Percentiles rank a stretch among this genome's conserved stretches.
These are phyloP conservation scores for Talaromyces albobiverticillius DNA, from an alignment of 2,329 filamentous ascomycete genomes.

Conservation along the genomic window DNA sequence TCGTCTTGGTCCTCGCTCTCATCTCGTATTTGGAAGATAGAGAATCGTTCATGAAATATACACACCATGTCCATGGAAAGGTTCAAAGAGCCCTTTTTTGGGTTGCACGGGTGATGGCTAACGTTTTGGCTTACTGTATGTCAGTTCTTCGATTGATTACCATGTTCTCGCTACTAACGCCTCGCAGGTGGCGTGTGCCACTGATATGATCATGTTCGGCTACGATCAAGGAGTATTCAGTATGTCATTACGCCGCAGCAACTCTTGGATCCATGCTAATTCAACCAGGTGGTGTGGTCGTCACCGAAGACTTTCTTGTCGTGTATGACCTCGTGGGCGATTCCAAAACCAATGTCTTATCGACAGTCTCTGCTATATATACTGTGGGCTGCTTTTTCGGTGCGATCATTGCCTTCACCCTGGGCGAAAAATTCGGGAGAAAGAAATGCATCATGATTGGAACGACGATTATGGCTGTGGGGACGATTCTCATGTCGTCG, in stretches of 20 bases:
- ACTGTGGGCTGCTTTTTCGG: slow-evolving; percentile 44
- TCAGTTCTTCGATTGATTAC: too few relatives aligned
- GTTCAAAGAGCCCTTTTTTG: too few relatives aligned
- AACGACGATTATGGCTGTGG: slow-evolving; percentile 39
- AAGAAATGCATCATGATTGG: slow-evolving; percentile 40
- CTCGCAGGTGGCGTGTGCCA: slow-evolving; percentile 30
- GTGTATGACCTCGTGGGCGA: slow-evolving; percentile 50
- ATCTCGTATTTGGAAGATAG: too few relatives aligned
- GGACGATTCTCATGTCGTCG: slow-evolving; percentile 42
- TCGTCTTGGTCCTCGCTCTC: too few relatives aligned
- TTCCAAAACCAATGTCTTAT: slow-evolving; percentile 24
- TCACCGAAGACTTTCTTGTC: slow-evolving; percentile 59
- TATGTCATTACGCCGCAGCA: too few relatives aligned
- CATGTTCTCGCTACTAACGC: too few relatives aligned
- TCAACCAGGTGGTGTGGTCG: slow-evolving; percentile 67
- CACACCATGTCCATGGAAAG: too few relatives aligned
- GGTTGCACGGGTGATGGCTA: too few relatives aligned
- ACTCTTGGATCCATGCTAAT: too few relatives aligned
- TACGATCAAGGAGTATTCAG: slow-evolving; percentile 22
- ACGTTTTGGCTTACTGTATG: too few relatives aligned
- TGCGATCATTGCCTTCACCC: slow-evolving; percentile 38
- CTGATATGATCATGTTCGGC: slow-evolving; percentile 23
- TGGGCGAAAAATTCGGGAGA: slow-evolving; percentile 47
- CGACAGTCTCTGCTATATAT: slow-evolving; percentile 23
- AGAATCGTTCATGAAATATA: too few relatives aligned